A percentile compares a stretch with the other conserved stretches of the same genome.
Evolutionary conservation across 108 stramenopile genomes (phyloP).

Genomic region (Cylindrotheca fusiformis): DNA sequence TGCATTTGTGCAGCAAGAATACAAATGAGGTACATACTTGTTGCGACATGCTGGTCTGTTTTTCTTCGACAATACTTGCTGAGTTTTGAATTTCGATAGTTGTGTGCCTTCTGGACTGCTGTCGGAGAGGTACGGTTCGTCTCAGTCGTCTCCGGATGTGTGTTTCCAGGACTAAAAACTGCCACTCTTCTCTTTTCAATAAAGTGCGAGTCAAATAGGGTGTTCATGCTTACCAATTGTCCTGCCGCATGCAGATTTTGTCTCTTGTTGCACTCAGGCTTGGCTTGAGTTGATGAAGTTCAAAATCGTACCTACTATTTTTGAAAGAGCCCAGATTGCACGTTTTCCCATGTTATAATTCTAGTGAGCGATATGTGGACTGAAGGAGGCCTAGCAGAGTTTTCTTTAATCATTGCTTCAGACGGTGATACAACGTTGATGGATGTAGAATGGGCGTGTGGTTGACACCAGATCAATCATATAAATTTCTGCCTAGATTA

Average conservation of each 20-base stretch:
- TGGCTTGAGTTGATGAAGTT: slow-evolving; percentile 21
- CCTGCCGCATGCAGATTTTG: slow-evolving; percentile 82
- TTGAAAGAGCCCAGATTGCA: too few relatives aligned
- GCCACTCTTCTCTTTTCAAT: neutral
- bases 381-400: too few relatives aligned
- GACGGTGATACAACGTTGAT: too few relatives aligned
- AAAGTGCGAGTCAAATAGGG: neutral
- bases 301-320: too few relatives aligned
- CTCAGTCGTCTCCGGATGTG: slow-evolving; percentile 32
- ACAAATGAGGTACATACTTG: slow-evolving; percentile 27
- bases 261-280: slow-evolving; percentile 40
- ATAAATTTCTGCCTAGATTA: too few relatives aligned
- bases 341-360: too few relatives aligned
- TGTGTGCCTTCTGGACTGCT: slow-evolving; percentile 74
- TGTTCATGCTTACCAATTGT: slow-evolving; percentile 77
- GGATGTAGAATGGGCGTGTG: too few relatives aligned
- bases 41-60: neutral
- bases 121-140: slow-evolving; percentile 77
- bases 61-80: too few relatives aligned
- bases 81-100: slow-evolving; percentile 14
- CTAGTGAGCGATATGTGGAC: too few relatives aligned
- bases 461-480: too few relatives aligned
- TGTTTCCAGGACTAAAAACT: neutral
- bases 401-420: too few relatives aligned
- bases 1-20: slow-evolving; percentile 43